Evolutionary conservation across 2,329 filamentous ascomycete species (phyloP), one percentile per base, ranked within the genome.

Genomic region (Arthroderma sp.): DNA sequence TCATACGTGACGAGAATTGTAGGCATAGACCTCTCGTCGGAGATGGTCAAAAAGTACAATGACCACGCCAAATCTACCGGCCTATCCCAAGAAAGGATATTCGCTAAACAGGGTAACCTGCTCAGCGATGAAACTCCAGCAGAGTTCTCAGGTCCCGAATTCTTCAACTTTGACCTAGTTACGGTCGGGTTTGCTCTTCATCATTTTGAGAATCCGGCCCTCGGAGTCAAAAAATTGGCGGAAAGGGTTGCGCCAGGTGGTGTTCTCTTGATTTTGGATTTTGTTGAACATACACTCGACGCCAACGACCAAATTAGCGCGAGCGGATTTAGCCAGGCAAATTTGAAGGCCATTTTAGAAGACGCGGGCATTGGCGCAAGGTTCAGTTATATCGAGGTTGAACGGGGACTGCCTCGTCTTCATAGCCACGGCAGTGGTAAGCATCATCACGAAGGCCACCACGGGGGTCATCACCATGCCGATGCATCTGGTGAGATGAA

Each of bases 41-140:
- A 76, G 48, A 87, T 87, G 83, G 73, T 85, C 4, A 65, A 67
- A 0, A 67, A 71, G 5, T 88, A 81, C 66, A 87, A 86, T 57
- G 62, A 65, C 7, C 69, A 73, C 28, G 78, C 77, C 15, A 58
- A 63, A 32, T 72, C 73, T 48, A 49, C 50, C 3, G 76, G 74
- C 2, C 62, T 79, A 22, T 50, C 64, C 1, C 48, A 54, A 1
- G 62, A 70, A 4, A 73, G 78, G 50, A 77, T 81, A 70, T 60
- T 60, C 48, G 78, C 75, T 15, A 63, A 72, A 44, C 63, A 71
- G 27, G 80, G 77, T 39, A 73, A 84, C 56, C 69, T 84, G 5
- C 60, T 75, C 29, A 64, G 59, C 6, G 66, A 72, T 39, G 56
- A 68, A 3, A 65, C 70, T 36, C 70, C 82, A 11, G 64, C 69